These are phyloP conservation scores for Thermothielavioides terrestris DNA, from an alignment of 495 filamentous ascomycete genomes.

Conservation along the genomic window DNA sequence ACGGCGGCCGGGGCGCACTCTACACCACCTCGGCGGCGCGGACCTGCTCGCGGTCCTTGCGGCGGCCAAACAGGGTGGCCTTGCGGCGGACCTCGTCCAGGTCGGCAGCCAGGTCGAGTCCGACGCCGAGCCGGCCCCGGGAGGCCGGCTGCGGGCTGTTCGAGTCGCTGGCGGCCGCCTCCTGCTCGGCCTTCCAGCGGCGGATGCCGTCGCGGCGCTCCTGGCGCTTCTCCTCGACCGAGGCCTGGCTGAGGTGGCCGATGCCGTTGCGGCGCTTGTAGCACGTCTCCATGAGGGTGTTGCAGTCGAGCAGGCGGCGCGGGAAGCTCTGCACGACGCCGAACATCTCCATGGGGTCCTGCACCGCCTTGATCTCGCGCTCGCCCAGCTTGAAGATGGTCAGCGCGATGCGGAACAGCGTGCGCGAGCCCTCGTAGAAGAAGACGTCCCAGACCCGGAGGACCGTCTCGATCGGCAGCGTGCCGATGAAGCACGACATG, in stretches of 20 bases:
- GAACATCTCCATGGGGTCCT: conserved; percentile 92
- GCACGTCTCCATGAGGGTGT: conserved; percentile 69
- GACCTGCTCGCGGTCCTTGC: conserved; percentile 21
- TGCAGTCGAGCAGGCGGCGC: conserved; percentile 69
- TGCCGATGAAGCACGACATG: conserved; percentile 94
- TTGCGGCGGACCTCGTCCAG: conserved; percentile 28
- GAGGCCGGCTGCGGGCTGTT: conserved; percentile 7
- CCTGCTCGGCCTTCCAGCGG: conserved; percentile 35
- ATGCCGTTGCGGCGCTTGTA: conserved; percentile 74
- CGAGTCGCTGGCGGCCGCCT: conserved; percentile 20
- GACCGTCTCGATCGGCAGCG: conserved; percentile 79
- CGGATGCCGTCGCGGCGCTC: conserved; percentile 46
- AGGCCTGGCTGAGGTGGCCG: conserved; percentile 64
- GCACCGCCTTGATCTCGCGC: conserved; percentile 65
- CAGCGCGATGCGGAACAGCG: conserved; percentile 87
- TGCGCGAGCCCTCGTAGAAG: conserved; percentile 92
- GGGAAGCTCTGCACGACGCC: conserved; percentile 91
- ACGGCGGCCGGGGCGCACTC: conserved; percentile 18
- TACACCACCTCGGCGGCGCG: conserved; percentile 28
- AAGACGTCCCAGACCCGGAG: conserved; percentile 92
- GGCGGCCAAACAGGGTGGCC: conserved; percentile 33
- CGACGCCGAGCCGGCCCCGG: conserved; percentile 7
- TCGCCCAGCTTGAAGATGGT: conserved; percentile 91
- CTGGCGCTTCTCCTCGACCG: conserved; percentile 51
- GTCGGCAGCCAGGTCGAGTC: conserved; percentile 22